Conservation (phyloP, 164 flowering plant species). For the Paratinospora sagittata region DNA sequence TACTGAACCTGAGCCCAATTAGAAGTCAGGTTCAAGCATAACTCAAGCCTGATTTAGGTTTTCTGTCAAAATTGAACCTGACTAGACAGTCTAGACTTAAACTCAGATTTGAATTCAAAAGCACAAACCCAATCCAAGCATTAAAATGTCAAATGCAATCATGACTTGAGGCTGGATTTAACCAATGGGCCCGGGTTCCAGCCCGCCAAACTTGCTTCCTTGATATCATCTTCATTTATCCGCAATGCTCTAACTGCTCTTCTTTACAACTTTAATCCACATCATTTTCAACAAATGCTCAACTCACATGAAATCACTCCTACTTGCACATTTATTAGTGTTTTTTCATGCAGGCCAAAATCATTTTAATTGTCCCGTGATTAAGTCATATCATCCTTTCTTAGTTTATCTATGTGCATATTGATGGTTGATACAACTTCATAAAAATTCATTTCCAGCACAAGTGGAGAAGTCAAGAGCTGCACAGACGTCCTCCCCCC, state of each 20-base stretch:
- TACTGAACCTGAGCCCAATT: neutral
- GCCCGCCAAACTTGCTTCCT: neutral
- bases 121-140: neutral
- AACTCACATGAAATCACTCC: neutral
- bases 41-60: neutral
- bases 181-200: neutral
- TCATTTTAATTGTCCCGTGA: neutral
- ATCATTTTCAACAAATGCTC: too few species aligned
- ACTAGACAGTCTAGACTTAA: neutral
- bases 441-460: too few species aligned
- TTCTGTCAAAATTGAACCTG: neutral
- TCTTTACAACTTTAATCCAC: too few species aligned
- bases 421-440: too few species aligned
- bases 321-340: neutral
- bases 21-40: neutral
- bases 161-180: neutral
- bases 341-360: neutral
- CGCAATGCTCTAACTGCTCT: neutral
- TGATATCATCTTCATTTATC: neutral
- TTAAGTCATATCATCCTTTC: neutral
- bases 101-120: neutral
- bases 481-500: too few species aligned
- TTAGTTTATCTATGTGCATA: too few species aligned
- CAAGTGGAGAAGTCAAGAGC: too few species aligned
- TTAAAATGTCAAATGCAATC: neutral